Conservation (phyloP, 306 rosid genomes). For the Fragaria vesca region DNA sequence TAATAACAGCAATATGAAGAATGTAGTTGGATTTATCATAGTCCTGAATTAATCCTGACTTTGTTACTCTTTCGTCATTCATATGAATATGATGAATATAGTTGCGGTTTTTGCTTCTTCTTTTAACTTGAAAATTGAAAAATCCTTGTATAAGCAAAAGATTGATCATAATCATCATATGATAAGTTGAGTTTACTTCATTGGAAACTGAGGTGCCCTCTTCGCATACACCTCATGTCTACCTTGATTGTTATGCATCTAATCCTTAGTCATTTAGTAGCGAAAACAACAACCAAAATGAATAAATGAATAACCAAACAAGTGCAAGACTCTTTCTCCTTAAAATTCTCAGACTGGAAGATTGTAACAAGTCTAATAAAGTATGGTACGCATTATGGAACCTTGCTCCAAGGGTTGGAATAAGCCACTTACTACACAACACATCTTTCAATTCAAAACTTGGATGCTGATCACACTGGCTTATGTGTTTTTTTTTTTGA, state of each 20-base stretch:
- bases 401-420: constrained; percentile 47
- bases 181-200: no score
- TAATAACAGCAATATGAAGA: background rate
- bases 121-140: background rate
- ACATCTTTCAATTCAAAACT: constrained; percentile 42
- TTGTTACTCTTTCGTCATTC: no score
- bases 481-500: no score
- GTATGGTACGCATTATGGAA: background rate
- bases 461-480: constrained; percentile 30
- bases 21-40: background rate
- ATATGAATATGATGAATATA: no score
- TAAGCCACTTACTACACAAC: constrained; percentile 56
- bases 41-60: no score
- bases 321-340: no score
- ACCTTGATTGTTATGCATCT: no score
- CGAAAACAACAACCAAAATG: background rate
- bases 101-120: no score
- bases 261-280: background rate
- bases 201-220: background rate
- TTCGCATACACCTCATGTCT: no score
- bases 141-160: no score
- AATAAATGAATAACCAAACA: background rate
- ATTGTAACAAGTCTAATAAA: background rate
- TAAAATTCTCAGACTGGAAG: background rate
- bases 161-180: no score